These are phyloP conservation scores for Agaricus subrufescens DNA, from an alignment of 768 basidiomycete genomes.

Conservation along the genomic window DNA sequence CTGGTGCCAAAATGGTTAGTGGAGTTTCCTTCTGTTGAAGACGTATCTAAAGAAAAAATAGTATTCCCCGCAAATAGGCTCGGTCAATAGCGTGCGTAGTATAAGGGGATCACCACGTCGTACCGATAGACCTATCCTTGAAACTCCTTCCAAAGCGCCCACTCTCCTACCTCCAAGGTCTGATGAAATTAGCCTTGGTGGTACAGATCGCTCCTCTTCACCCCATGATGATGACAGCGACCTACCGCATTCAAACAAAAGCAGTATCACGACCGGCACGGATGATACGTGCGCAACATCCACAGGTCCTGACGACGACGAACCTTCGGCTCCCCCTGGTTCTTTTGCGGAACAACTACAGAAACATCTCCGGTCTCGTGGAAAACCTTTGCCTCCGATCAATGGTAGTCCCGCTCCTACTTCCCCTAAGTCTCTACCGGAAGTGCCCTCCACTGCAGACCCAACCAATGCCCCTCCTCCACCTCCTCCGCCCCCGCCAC, in stretches of 20 bases:
- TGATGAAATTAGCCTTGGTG: constrained; percentile 34
- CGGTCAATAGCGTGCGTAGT: constrained; percentile 61
- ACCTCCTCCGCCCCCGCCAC: constrained; percentile 21
- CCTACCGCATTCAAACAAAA: constrained; percentile 42
- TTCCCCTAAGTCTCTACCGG: constrained; percentile 16
- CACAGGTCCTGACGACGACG: constrained; percentile 32
- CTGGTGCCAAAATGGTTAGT: constrained; percentile 68
- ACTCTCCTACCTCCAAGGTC: constrained; percentile 37
- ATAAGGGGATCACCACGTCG: constrained; percentile 66
- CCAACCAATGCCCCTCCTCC: constrained; percentile 30
- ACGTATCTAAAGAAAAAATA: constrained; percentile 20
- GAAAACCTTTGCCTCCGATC: constrained; percentile 33
- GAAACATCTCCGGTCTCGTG: constrained; percentile 50
- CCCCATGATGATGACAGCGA: constrained; percentile 52
- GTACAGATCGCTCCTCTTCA: constrained; percentile 39
- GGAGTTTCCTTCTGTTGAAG: background rate
- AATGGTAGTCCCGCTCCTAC: constrained; percentile 27
- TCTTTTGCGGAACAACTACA: constrained; percentile 60
- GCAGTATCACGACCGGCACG: constrained; percentile 35
- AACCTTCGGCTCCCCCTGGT: constrained; percentile 35
- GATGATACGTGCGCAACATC: constrained; percentile 57
- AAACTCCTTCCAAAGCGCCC: constrained; percentile 35
- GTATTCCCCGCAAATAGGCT: constrained; percentile 61
- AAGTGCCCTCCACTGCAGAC: constrained; percentile 11
- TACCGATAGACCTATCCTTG: constrained; percentile 38